phyloP scores from a whole-genome alignment of 495 filamentous ascomycete genomes.

The Penicillium psychrofluorescens region DNA sequence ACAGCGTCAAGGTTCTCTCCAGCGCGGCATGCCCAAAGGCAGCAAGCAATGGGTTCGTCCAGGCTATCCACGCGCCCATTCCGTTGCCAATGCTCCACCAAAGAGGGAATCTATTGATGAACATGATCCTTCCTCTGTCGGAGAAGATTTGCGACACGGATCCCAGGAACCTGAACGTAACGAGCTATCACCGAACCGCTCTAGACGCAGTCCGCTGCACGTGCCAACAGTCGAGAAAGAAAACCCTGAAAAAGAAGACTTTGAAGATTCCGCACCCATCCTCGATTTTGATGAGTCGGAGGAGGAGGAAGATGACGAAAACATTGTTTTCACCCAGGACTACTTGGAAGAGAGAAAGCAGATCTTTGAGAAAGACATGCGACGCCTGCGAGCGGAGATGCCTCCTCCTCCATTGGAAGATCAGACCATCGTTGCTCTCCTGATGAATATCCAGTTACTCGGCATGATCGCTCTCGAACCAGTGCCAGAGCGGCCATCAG shows the following conservation, averaged over 20 bases:
- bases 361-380: slow-evolving; percentile 41
- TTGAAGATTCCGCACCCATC: slow-evolving; percentile 9
- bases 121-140: slow-evolving; percentile 21
- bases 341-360: slow-evolving; percentile 43
- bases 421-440: slow-evolving; percentile 33
- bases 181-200: no score
- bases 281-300: slow-evolving; percentile 28
- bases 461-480: slow-evolving; percentile 29
- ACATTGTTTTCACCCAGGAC: slow-evolving; percentile 39
- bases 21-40: slow-evolving; percentile 29
- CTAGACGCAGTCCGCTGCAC: slow-evolving; percentile 1
- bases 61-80: slow-evolving; percentile 23
- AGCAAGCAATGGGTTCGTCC: slow-evolving; percentile 61
- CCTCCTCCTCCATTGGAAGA: slow-evolving; percentile 39
- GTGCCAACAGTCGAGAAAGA: slow-evolving; percentile 2
- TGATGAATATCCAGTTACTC: slow-evolving; percentile 40
- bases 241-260: slow-evolving; percentile 2
- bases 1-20: slow-evolving; percentile 21
- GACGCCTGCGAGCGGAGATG: slow-evolving; percentile 35
- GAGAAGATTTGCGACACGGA: slow-evolving; percentile 13
- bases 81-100: slow-evolving; percentile 23
- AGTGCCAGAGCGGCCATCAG: background rate
- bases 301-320: slow-evolving; percentile 42
- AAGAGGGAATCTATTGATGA: slow-evolving; percentile 36
- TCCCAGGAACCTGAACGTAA: background rate